phyloP scores from a whole-genome alignment of 106 monocot species.

The Acorus calamus region DNA sequence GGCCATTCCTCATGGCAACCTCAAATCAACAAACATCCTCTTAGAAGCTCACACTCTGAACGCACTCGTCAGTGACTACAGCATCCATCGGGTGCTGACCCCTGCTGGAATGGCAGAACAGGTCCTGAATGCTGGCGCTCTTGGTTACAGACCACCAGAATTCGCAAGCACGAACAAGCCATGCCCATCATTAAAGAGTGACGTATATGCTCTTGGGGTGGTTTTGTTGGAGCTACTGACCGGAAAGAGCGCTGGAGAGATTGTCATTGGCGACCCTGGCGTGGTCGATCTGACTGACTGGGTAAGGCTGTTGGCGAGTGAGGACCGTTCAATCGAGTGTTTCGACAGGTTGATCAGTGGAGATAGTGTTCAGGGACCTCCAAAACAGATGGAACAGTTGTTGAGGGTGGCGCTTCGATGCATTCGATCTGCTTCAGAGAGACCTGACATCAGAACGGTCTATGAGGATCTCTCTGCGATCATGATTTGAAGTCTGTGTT shows the following conservation, averaged over 20 bases:
- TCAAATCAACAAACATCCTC: conserved; percentile 67
- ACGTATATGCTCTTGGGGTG: conserved; percentile 80
- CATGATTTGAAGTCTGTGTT: not conserved
- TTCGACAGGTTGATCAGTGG: conserved; percentile 38
- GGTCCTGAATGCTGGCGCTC: conserved; percentile 70
- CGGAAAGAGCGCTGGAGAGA: conserved; percentile 65
- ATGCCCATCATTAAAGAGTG: conserved; percentile 68
- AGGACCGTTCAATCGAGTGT: conserved; percentile 45
- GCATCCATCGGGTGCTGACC: conserved; percentile 59
- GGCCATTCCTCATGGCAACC: conserved; percentile 79
- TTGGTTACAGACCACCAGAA: conserved; percentile 77
- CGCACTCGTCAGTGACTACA: conserved; percentile 57
- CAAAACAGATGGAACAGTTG: conserved; percentile 31
- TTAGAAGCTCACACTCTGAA: conserved; percentile 20
- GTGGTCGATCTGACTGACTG: conserved; percentile 73
- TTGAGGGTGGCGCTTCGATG: conserved; percentile 59
- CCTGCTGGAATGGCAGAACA: conserved; percentile 77
- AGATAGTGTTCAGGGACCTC: conserved; percentile 3
- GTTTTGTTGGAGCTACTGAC: conserved; percentile 72
- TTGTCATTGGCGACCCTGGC: conserved; percentile 52
- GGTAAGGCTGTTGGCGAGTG: conserved; percentile 44
- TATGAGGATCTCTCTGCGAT: conserved; percentile 46
- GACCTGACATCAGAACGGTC: conserved; percentile 70
- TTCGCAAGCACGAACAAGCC: conserved; percentile 67
- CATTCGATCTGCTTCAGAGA: conserved; percentile 56